phyloP scores from a whole-genome alignment of 2,329 filamentous ascomycete species.

The Fonsecaea pedrosoi region DNA sequence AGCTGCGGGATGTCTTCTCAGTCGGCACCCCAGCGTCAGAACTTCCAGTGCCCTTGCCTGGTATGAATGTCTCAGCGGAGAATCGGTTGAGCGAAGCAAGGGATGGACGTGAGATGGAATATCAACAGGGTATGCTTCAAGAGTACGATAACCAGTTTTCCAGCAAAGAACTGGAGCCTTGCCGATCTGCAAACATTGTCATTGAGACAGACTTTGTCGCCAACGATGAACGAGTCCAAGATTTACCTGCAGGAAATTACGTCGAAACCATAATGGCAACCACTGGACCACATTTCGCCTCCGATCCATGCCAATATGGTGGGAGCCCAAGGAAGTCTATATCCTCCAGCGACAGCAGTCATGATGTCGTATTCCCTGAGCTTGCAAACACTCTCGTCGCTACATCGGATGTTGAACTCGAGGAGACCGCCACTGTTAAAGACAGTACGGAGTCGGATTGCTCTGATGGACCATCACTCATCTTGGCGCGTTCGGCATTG shows the following conservation, averaged over 20 bases:
- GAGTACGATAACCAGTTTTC: constrained; percentile 22
- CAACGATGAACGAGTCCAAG: constrained; percentile 14
- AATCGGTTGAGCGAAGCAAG: constrained; percentile 26
- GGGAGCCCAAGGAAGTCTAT: background rate
- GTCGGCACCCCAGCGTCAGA: constrained; percentile 1
- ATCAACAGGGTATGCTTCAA: constrained; percentile 11
- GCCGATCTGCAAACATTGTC: constrained; percentile 3
- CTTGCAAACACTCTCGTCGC: background rate
- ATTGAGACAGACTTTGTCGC: constrained; percentile 12
- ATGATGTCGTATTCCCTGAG: background rate
- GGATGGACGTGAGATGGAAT: constrained; percentile 9
- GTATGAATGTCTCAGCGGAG: constrained; percentile 5
- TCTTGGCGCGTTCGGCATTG: background rate
- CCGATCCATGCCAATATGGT: background rate
- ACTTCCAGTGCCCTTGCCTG: constrained; percentile 9
- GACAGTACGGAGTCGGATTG: background rate
- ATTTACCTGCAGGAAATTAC: background rate
- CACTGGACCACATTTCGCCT: background rate
- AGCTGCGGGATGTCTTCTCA: constrained; percentile 3
- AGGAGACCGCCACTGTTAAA: background rate
- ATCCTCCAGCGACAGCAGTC: background rate
- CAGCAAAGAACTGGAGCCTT: constrained; percentile 1
- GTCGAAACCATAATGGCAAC: background rate
- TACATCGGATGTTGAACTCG: background rate
- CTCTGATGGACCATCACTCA: background rate